Evolutionary conservation across 1,284 basidiomycete species (phyloP), one percentile per base, ranked within the genome.

Genomic region (Lignosus rhinocerotis): DNA sequence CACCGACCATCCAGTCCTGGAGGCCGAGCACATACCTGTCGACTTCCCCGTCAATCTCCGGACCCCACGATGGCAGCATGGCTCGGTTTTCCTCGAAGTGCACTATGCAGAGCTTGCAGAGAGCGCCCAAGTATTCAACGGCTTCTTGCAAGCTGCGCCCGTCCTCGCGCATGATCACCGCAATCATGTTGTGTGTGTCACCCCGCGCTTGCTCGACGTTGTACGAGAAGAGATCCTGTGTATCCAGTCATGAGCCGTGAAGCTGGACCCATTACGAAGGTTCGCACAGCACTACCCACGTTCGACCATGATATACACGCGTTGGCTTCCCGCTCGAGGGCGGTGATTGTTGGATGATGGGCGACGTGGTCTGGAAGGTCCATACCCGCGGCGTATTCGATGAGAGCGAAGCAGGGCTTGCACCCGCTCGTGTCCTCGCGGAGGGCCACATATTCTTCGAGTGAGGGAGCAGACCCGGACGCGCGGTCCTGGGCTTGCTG

Each of bases 211-310:
- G 72, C 58, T 74, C 72, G 17, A 69, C 66, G 49, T 71, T 70
- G 57, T 69, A 74, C 6, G 72, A 74, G 56, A 71, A 70, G 16
- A 73, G 68, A 59, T 73, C 70, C 70, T 74, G 53, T 36, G 51
- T 16, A 32, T 30, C 38, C 48, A 10, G 4, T 19, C 17, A 12
- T 16, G 19, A 11, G n/a, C 41, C 10, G 41, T 19, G 25, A 25
- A 25, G 6, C 41, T 43, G n/a, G 41, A 17, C 3, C 17, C n/a
- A 16, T 11, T 10, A 16, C 41, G 19, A 11, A 38, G 19, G 10
- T 43, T 7, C 9, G n/a, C 2, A 6, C 2, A 7, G 17, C n/a
- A 30, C 36, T 8, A n/a, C 33, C 19, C 31, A 41, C 73, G 59
- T 73, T 74, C 12, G 71, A 69, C 68, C 70, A 72, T 12, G 69